Base-by-base conservation (phyloP, 2,329 filamentous ascomycete species). In the Westerdykella aurantiaca region DNA sequence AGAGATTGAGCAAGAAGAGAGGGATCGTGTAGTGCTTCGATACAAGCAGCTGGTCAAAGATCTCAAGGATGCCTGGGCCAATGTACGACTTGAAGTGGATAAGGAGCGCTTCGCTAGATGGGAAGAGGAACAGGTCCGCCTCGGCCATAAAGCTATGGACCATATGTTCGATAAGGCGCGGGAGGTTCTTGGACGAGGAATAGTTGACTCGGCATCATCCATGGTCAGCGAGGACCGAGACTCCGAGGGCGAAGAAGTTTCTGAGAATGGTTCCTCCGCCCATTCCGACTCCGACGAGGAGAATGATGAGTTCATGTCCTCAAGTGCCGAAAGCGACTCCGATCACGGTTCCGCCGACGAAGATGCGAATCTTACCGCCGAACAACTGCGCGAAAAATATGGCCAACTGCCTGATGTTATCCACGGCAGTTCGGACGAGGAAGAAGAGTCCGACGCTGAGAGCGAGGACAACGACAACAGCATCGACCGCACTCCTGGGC, bases 1-100 rank as follows among this genome's bases (percentile, higher is more conserved):
- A 58, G 85, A 97, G 62, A 77, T 96, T 14, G 83, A 90, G 55
- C 80, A 79, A 12, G 91, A 97, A 61, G 82, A 86, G 46, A 76
- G 78, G 42, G 81, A 83, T 18, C 75, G 82, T 55, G 82, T 82
- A 67, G 74, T 82, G 48, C 70, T 72, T 37, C 78, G 81, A 22
- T 95, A 93, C 64, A 87, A 81, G 48, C 78, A 82, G 47, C 79
- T 96, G 13, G 74, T 85, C 34, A 77, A 74, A 43, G 81, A 84
- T 60, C 64, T 85, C 45, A 77, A 78, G 49, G 75, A 76, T 46
- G 76, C 80, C 52, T 85, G 82, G 72, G 72, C 78, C 37, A 64
- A 80, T 43, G 76, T 82, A 37, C 74, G 69, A 43, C 71, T 72
- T 11, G 79, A 83, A 50, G 76, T 83, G 25, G 74, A 81, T 49